Evolutionary conservation across 768 basidiomycete species (phyloP).

Genomic region (Hypholoma sublateritium): DNA sequence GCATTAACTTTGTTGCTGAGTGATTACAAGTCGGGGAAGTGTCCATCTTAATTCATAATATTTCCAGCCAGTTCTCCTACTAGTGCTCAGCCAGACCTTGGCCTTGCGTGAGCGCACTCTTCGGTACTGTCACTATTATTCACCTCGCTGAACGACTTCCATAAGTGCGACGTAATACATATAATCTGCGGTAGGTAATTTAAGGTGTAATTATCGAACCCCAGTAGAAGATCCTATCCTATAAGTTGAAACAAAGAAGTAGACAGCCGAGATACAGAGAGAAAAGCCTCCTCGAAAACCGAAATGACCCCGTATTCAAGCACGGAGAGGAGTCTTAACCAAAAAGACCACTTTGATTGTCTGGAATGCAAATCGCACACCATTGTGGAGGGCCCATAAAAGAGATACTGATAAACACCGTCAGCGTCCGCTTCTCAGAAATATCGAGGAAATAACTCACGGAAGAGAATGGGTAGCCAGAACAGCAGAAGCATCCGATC

Average conservation of each 20-base stretch:
- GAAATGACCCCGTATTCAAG: conserved; percentile 27
- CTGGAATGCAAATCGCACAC: conserved; percentile 51
- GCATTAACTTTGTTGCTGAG: no score
- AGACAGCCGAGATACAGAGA: conserved; percentile 7
- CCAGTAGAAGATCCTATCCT: conserved; percentile 8
- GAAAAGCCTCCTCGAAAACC: conserved; percentile 10
- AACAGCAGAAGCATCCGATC: conserved; percentile 85
- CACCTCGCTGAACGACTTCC: not conserved
- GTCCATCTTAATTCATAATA: no score
- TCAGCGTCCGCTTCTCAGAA: not conserved
- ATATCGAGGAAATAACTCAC: conserved; percentile 44
- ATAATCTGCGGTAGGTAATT: conserved; percentile 6
- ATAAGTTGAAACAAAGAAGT: not conserved
- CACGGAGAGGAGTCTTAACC: conserved; percentile 39
- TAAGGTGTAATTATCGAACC: not conserved
- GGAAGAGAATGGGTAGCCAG: conserved; percentile 82
- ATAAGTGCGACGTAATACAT: conserved; percentile 6
- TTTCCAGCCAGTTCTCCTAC: no score
- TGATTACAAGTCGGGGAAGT: no score
- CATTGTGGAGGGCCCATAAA: conserved; percentile 59
- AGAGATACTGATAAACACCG: conserved; percentile 46
- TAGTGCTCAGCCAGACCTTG: no score
- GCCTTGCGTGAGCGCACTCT: not conserved
- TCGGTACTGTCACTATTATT: no score
- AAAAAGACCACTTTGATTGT: conserved; percentile 48